Conservation (phyloP, 148 eudicot species). For the Chenopodium suecicum region DNA sequence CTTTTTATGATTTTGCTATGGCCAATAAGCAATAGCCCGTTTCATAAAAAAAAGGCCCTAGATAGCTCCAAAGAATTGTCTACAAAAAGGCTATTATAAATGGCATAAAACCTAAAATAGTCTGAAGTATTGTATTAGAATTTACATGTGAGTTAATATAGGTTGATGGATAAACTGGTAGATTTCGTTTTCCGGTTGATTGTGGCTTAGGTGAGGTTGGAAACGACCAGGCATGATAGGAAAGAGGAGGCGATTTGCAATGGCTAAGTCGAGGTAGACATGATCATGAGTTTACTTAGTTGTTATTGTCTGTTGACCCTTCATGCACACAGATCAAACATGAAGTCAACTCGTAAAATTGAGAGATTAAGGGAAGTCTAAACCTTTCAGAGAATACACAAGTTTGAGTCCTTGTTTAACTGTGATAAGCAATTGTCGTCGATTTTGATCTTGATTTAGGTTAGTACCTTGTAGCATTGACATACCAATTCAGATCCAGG, state of each 20-base stretch:
- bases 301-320: too few relatives aligned
- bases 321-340: too few relatives aligned
- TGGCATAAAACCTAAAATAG: too few relatives aligned
- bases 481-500: not conserved
- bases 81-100: too few relatives aligned
- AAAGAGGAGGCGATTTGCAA: not conserved
- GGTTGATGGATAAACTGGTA: not conserved
- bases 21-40: too few relatives aligned
- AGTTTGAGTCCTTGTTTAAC: not conserved
- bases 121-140: too few relatives aligned
- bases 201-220: not conserved
- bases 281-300: not conserved
- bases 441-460: not conserved
- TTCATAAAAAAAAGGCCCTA: too few relatives aligned
- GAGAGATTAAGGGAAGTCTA: not conserved
- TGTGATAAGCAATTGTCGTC: not conserved
- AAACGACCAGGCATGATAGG: not conserved
- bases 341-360: too few relatives aligned
- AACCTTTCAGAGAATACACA: not conserved
- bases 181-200: not conserved
- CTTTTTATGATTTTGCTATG: too few relatives aligned
- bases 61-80: too few relatives aligned
- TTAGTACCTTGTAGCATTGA: not conserved
- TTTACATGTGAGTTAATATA: not conserved
- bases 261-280: not conserved